Evolutionary conservation across 331 rosid species (phyloP).

Genomic region (Malus hybrid): DNA sequence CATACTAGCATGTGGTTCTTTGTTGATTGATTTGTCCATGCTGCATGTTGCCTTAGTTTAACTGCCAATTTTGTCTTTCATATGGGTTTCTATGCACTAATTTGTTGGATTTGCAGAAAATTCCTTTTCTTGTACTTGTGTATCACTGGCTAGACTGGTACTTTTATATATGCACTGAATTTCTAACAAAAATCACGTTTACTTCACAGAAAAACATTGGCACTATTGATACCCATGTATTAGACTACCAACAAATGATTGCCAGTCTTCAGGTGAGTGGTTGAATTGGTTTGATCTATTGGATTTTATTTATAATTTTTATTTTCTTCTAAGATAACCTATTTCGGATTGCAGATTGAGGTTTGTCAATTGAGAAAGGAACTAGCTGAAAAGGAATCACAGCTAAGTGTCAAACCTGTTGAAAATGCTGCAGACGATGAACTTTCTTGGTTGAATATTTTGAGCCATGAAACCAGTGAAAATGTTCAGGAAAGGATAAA

Average conservation of each 20-base stretch:
- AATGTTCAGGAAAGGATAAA: constrained; percentile 66
- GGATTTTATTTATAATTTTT: neutral
- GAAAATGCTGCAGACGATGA: constrained; percentile 51
- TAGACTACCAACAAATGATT: constrained; percentile 59
- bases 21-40: neutral
- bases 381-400: constrained; percentile 50
- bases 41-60: neutral
- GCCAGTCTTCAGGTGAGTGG: constrained; percentile 49
- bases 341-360: constrained; percentile 33
- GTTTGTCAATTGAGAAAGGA: constrained; percentile 46
- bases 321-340: constrained; percentile 2
- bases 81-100: neutral
- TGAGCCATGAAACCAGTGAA: constrained; percentile 57
- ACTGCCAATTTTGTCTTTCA: neutral
- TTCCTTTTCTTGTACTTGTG: neutral
- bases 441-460: constrained; percentile 42
- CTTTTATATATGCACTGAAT: neutral
- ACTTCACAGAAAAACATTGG: constrained; percentile 49
- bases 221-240: constrained; percentile 47
- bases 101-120: constrained; percentile 6
- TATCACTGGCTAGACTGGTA: neutral
- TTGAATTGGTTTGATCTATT: neutral
- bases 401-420: constrained; percentile 34
- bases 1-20: neutral
- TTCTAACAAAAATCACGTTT: neutral